These are phyloP conservation scores for Geotrichum candidum DNA, from an alignment of 1,139 yeast species.

Conservation along the genomic window DNA sequence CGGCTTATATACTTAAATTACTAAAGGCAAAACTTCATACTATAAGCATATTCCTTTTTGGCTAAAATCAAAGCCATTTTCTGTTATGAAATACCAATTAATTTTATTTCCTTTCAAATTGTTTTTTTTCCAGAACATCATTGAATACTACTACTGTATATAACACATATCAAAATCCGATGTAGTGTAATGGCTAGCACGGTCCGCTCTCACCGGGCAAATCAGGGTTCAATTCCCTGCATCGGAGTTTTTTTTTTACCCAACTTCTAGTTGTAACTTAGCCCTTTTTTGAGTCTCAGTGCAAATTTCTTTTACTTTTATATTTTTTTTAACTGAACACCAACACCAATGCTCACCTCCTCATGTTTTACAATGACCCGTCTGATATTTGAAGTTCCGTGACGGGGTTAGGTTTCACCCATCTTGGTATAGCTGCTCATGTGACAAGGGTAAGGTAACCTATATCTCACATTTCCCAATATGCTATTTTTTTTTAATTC, in stretches of 20 bases:
- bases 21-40: too few relatives aligned
- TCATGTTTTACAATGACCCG: not conserved
- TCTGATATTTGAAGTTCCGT: not conserved
- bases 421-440: not conserved
- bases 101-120: too few relatives aligned
- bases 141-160: too few relatives aligned
- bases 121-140: too few relatives aligned
- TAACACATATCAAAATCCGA: not conserved
- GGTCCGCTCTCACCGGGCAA: slow-evolving; percentile 13
- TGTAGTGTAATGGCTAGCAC: slow-evolving; percentile 15
- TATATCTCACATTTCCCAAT: not conserved
- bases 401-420: not conserved
- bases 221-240: slow-evolving; percentile 14
- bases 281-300: too few relatives aligned
- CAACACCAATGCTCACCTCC: not conserved
- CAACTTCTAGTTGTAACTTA: not conserved
- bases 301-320: too few relatives aligned
- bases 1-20: too few relatives aligned
- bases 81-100: too few relatives aligned
- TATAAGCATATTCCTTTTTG: too few relatives aligned
- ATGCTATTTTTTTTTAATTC: not conserved
- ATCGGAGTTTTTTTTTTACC: slow-evolving; percentile 1
- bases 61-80: too few relatives aligned
- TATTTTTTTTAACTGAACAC: too few relatives aligned
- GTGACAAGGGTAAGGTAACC: not conserved